Evolutionary conservation across 129 eudicot species (phyloP), one percentile per base, ranked within the genome.

Genomic region (Apium graveolens): DNA sequence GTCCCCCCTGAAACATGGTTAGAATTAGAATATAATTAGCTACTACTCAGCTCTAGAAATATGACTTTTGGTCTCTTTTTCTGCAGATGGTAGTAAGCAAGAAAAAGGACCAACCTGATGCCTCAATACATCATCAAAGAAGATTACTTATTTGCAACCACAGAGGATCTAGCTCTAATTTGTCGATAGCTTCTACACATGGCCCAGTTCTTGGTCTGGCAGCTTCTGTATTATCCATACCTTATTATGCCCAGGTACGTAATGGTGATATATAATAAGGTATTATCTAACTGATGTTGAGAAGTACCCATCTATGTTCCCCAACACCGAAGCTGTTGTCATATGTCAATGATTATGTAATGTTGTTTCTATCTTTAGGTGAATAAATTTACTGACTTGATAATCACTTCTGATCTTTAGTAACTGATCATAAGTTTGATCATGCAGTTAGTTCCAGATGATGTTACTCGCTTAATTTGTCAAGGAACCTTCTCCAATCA

Each of bases 221-320:
- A 76, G 97, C 98, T 73, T 95, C 96, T 75, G 97, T 95, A 53
- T 73, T 95, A 31, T 95, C 97, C 5, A 91, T 91, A 76, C 98
- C 97, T 60, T 90, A 95, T 83, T 74, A 91, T 91, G 92, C 97
- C 98, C 49, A 95, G 98, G 97, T 95, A 87, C 53, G 70, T 53
- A 8, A 53, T 63, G 39, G 41, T 39, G 51, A 34, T 45, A 13
- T 45, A 13, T 45, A 45, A 45, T 45, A 45, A 45, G 49, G 49
- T 45, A 45, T 13, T 2, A 45, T 45, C 49, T 45, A 12, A 11
- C 13, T 11, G 45, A 7, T 42, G 1, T 42, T 42, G 1, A 42
- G 45, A 42, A 12, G 45, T 42, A 42, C 45, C 45, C 12, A 0
- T 42, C 45, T 49, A 13, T 49, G 17, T 49, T 14, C 21, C 57